phyloP scores from a whole-genome alignment of 352 stramenopile species.

The Lagenidium giganteum region DNA sequence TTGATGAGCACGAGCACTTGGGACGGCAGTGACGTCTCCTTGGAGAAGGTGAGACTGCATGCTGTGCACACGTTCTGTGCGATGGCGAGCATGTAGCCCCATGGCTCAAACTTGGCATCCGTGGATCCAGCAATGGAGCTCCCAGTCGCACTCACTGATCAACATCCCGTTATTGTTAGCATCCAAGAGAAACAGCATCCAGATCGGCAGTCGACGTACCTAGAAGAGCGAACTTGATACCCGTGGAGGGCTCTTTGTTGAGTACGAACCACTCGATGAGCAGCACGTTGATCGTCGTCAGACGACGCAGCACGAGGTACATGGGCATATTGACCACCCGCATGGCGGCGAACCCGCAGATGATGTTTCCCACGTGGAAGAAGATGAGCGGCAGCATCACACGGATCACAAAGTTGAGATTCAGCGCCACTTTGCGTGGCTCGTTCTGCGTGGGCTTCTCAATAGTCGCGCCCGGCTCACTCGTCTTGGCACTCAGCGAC shows the following conservation, averaged over 20 bases:
- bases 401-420: constrained; percentile 16
- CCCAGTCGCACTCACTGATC: constrained; percentile 46
- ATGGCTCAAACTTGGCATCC: constrained; percentile 34
- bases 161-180: not conserved
- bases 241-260: constrained; percentile 42
- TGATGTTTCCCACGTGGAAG: constrained; percentile 57
- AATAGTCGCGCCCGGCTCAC: no score
- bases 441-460: not conserved
- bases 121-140: constrained; percentile 54
- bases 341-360: constrained; percentile 63
- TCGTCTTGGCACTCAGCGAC: not conserved
- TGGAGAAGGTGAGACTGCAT: constrained; percentile 54
- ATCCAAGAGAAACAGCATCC: not conserved
- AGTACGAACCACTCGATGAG: constrained; percentile 74
- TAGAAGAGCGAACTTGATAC: constrained; percentile 55
- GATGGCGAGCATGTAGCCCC: constrained; percentile 54
- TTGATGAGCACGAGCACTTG: constrained; percentile 53
- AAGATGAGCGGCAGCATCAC: constrained; percentile 44
- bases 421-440: not conserved
- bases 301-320: constrained; percentile 57
- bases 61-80: constrained; percentile 70
- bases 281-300: constrained; percentile 74
- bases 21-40: constrained; percentile 49
- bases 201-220: constrained; percentile 19
- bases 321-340: constrained; percentile 71